Percentiles rank a stretch among this genome's conserved stretches.
Evolutionary conservation across 2,329 filamentous ascomycete species (phyloP).

Genomic region (Cercospora citrullina): DNA sequence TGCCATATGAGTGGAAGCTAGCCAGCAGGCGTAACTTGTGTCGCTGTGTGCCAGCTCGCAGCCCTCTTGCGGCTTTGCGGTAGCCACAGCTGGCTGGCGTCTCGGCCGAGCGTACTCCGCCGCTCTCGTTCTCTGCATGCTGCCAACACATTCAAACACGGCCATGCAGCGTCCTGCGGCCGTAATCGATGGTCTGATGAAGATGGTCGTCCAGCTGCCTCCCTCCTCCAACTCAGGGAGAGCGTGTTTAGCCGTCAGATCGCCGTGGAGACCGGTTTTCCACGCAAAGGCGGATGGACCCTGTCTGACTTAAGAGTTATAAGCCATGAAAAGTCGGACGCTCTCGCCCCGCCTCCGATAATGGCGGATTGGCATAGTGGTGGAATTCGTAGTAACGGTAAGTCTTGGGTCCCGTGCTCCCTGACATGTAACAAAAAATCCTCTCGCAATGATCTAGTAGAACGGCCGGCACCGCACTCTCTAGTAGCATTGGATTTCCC

Average conservation of each 20-base stretch:
- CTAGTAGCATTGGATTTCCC: constrained; percentile 9
- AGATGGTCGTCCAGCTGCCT: background rate
- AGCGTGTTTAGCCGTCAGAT: background rate
- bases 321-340: background rate
- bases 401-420: background rate
- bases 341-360: constrained; percentile 5
- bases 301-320: background rate
- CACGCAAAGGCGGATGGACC: background rate
- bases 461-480: constrained; percentile 8
- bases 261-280: background rate
- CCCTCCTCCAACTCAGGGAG: background rate
- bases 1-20: background rate
- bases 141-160: background rate
- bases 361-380: constrained; percentile 2
- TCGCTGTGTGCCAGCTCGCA: background rate
- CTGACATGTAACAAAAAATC: constrained; percentile 11
- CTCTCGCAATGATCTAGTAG: constrained; percentile 4
- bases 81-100: background rate
- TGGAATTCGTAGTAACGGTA: constrained; percentile 3
- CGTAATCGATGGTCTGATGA: background rate
- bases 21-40: background rate
- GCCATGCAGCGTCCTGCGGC: background rate
- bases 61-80: background rate
- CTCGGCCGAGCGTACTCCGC: background rate
- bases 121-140: background rate